These are phyloP conservation scores for Macrotyloma uniflorum DNA, from an alignment of 306 rosid species.

Conservation along the genomic window DNA sequence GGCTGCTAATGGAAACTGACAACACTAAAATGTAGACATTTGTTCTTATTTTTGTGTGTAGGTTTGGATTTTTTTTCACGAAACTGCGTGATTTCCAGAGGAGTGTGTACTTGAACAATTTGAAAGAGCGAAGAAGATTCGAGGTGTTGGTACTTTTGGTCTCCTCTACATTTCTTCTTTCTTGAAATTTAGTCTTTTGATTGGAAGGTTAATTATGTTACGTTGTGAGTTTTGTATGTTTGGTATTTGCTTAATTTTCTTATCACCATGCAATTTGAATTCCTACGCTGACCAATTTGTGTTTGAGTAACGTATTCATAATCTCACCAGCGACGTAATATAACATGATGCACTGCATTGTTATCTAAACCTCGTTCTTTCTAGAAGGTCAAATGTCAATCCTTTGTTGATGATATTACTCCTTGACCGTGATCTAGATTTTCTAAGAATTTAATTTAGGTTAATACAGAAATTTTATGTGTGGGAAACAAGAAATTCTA, in stretches of 20 bases:
- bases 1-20: not conserved
- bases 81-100: constrained; percentile 4
- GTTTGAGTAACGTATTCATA: not conserved
- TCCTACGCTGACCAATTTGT: not conserved
- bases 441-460: not conserved
- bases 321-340: constrained; percentile 2
- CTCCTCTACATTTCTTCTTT: not conserved
- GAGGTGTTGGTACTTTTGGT: constrained; percentile 10
- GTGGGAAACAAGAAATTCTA: not conserved
- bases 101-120: not conserved
- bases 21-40: not conserved
- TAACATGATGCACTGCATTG: not conserved
- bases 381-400: not conserved
- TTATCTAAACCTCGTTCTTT: not conserved
- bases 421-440: not conserved
- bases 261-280: constrained; percentile 21
- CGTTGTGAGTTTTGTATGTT: constrained; percentile 6
- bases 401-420: not conserved
- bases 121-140: constrained; percentile 28
- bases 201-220: not conserved
- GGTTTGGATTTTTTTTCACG: not conserved
- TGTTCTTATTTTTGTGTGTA: not conserved
- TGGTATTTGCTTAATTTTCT: constrained; percentile 2
- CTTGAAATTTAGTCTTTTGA: not conserved
- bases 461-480: not conserved